Conservation (phyloP, 768 basidiomycete species). For the Galerina marginata region DNA sequence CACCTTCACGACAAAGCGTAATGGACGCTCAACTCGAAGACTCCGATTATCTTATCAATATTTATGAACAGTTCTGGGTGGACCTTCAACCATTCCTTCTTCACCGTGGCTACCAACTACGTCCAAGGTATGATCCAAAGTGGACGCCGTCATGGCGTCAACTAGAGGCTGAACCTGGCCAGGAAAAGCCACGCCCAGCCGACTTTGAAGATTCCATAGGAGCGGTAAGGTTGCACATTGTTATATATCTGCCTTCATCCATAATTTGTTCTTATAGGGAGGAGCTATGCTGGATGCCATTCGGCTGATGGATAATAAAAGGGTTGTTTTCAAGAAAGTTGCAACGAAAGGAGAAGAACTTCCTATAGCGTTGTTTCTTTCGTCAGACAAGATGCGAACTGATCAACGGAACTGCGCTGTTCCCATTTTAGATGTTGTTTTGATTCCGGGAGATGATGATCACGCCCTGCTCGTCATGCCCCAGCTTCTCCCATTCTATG, state of each 20-base stretch:
- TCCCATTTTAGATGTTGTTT: conserved; percentile 28
- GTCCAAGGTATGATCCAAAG: conserved; percentile 12
- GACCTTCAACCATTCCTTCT: conserved; percentile 5
- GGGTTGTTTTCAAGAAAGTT: not conserved
- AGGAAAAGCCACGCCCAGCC: no score
- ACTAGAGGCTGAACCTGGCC: not conserved
- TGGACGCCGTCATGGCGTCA: conserved; percentile 11
- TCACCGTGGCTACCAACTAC: conserved; percentile 4
- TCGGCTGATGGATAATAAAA: not conserved
- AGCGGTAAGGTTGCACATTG: no score
- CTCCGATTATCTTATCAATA: no score
- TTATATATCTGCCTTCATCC: no score
- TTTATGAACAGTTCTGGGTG: conserved; percentile 2
- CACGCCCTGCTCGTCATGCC: conserved; percentile 28
- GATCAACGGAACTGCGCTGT: conserved; percentile 31
- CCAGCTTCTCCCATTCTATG: conserved; percentile 12
- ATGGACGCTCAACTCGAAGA: no score
- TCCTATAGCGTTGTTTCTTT: not conserved
- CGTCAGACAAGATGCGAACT: not conserved
- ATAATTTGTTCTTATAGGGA: not conserved
- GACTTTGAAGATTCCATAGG: no score
- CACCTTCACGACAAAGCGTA: no score
- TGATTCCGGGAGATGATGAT: conserved; percentile 21
- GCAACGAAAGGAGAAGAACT: not conserved
- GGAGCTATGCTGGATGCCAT: not conserved